Percentiles rank a stretch among this genome's conserved stretches.
These are phyloP conservation scores for Skeletonema costatum DNA, from an alignment of 108 stramenopile genomes.

Conservation along the genomic window DNA sequence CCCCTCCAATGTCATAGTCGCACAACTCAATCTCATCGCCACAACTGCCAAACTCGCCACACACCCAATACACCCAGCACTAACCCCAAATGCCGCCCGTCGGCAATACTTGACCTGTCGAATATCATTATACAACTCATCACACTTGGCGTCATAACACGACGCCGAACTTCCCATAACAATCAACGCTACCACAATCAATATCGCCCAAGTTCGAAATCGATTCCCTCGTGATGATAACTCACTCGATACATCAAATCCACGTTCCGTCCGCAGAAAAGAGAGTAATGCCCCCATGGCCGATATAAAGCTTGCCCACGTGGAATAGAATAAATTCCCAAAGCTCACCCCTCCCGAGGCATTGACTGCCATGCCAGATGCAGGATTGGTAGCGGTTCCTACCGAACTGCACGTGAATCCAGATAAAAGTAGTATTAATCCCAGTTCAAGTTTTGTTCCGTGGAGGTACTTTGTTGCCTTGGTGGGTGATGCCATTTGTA, in stretches of 20 bases:
- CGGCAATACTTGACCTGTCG: conserved; percentile 50
- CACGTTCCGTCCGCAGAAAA: conserved; percentile 67
- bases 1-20: conserved; percentile 52
- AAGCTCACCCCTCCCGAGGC: conserved; percentile 54
- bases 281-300: conserved; percentile 52
- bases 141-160: conserved; percentile 66
- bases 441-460: conserved; percentile 32
- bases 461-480: conserved; percentile 1
- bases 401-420: conserved; percentile 17
- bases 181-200: conserved; percentile 66
- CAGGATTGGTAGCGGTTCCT: conserved; percentile 37
- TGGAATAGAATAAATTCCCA: conserved; percentile 85
- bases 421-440: conserved; percentile 3
- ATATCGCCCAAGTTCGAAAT: conserved; percentile 63
- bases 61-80: conserved; percentile 66
- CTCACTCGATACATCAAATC: conserved; percentile 69
- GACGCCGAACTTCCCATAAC: conserved; percentile 80
- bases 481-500: conserved; percentile 2
- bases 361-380: conserved; percentile 62
- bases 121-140: background rate
- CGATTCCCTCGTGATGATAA: conserved; percentile 64
- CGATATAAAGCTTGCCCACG: conserved; percentile 27
- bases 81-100: conserved; percentile 76
- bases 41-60: conserved; percentile 59
- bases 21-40: conserved; percentile 65